Evolutionary conservation across 1,284 basidiomycete species (phyloP), one percentile per base, ranked within the genome.

Genomic region (Sphagnurus paluster): DNA sequence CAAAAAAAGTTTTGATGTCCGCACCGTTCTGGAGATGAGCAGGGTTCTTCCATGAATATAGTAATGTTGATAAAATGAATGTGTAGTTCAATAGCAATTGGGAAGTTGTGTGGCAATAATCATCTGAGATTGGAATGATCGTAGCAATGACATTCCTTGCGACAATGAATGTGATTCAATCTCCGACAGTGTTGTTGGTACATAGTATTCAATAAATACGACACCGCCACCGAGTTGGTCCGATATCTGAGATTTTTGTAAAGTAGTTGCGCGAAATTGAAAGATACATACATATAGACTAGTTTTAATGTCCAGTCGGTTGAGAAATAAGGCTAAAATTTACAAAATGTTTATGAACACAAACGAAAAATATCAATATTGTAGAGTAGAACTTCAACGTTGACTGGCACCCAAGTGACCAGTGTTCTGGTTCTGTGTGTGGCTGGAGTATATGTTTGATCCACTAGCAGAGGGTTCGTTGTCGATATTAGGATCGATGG

Each of bases 401-500:
- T n/a, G n/a, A n/a, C n/a, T n/a, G n/a, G n/a, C n/a, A n/a, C 32
- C 24, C 17, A 48, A 43, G 16, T 42, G 39, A 19, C 37, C 44
- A n/a, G 26, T 17, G 9, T 30, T 41, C n/a, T 43, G 41, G 17
- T n/a, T 14, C 20, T 51, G 46, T 42, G n/a, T 41, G 3, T 42
- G 39, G 25, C 33, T 37, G 7, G 44, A 30, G 24, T 46, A 49
- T 3, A 33, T 21, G 24, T 43, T 42, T 9, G 42, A 19, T 25
- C 21, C 43, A 21, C 49, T 40, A 3, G 40, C 29, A 8, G 47
- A 37, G 10, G 46, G 11, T 14, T 50, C 42, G 37, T 48, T 49
- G 24, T 69, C 67, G 30, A 73, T 67, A 44, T 62, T 65, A 9
- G 69, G 68, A 51, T 72, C 70, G 30, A 72, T 68, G 13, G 65